phyloP scores from a whole-genome alignment of 768 basidiomycete genomes.

The Termitomyces sp. region DNA sequence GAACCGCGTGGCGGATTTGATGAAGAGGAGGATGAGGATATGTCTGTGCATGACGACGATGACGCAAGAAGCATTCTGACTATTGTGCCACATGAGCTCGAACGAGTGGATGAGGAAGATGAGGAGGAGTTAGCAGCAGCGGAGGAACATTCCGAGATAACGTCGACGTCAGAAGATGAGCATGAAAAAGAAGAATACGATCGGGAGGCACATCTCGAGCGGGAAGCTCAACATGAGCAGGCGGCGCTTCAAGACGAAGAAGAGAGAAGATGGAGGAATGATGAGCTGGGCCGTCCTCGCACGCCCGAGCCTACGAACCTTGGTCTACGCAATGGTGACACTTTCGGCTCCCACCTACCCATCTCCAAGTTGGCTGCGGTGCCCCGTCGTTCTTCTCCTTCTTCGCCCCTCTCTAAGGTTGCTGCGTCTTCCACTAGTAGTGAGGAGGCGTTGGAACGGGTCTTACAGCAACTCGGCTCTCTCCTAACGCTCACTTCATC shows the following conservation, averaged over 20 bases:
- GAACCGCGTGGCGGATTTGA: constrained; percentile 25
- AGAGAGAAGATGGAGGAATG: constrained; percentile 43
- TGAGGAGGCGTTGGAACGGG: constrained; percentile 52
- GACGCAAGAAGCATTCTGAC: constrained; percentile 71
- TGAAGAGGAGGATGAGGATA: constrained; percentile 25
- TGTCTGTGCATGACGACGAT: constrained; percentile 49
- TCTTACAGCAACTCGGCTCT: constrained; percentile 71
- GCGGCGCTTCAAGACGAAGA: constrained; percentile 41
- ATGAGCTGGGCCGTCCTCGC: constrained; percentile 62
- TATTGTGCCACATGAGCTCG: constrained; percentile 61
- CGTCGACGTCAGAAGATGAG: constrained; percentile 7
- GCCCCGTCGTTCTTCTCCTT: constrained; percentile 16
- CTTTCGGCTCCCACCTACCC: constrained; percentile 9
- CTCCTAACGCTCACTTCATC: constrained; percentile 68
- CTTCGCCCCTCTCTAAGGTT: constrained; percentile 22
- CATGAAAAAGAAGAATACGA: constrained; percentile 15
- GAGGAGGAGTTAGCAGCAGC: constrained; percentile 42
- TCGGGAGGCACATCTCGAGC: not conserved
- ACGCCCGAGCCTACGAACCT: constrained; percentile 72
- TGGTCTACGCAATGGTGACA: constrained; percentile 25
- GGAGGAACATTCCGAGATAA: constrained; percentile 14
- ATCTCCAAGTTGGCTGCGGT: constrained; percentile 6
- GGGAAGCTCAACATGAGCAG: constrained; percentile 39
- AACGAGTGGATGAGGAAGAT: constrained; percentile 71
- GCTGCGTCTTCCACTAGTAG: constrained; percentile 25